Conservation (phyloP, 176 grass and related monocot genomes). For the Dendrocalamus sinicus region DNA sequence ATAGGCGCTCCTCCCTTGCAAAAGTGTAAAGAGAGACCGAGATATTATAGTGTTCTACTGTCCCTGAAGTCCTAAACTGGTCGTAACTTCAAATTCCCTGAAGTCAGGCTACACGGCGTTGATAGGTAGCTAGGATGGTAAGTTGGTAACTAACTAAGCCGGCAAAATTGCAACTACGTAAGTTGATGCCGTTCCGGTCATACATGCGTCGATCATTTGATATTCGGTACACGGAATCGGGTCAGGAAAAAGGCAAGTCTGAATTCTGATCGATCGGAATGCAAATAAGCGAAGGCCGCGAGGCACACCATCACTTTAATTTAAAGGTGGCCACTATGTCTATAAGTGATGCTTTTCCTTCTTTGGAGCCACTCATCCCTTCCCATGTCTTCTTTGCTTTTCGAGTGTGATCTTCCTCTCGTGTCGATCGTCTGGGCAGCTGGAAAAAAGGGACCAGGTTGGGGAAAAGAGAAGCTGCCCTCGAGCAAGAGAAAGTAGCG, state of each 20-base stretch:
- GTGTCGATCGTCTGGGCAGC: background rate
- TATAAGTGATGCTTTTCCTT: constrained; percentile 59
- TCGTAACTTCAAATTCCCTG: too few relatives aligned
- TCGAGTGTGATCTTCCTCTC: constrained; percentile 1
- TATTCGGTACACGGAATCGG: background rate
- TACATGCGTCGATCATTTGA: background rate
- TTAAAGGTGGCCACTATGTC: constrained; percentile 33
- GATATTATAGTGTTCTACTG: background rate
- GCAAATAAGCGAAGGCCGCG: background rate
- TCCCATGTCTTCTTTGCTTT: constrained; percentile 30
- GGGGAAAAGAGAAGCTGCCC: constrained; percentile 32
- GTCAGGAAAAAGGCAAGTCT: background rate
- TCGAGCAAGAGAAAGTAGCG: constrained; percentile 23
- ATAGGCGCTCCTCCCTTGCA: too few relatives aligned
- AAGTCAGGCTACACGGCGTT: too few relatives aligned
- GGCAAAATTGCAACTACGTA: too few relatives aligned
- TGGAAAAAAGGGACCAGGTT: background rate
- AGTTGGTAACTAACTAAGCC: too few relatives aligned
- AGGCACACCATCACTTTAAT: constrained; percentile 32
- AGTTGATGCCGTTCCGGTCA: background rate
- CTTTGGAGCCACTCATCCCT: constrained; percentile 40
- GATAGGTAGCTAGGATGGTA: too few relatives aligned
- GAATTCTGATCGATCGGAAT: background rate
- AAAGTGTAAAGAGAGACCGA: background rate
- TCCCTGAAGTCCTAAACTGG: background rate